Evolutionary conservation across 768 basidiomycete species (phyloP), one percentile per base, ranked within the genome.

Genomic region (Hypholoma sublateritium): DNA sequence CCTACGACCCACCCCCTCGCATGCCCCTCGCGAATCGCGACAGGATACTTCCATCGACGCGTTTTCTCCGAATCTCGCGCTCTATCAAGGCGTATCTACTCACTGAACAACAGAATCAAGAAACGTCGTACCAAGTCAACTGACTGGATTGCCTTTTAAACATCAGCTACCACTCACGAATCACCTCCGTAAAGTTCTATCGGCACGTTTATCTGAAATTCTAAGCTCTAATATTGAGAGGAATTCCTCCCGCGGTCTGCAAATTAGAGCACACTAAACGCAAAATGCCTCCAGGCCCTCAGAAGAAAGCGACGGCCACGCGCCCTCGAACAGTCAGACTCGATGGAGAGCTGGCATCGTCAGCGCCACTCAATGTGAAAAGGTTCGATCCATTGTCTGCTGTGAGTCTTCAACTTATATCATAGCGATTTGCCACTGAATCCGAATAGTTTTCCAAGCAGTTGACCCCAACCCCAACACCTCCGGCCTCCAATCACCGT

Each of bases 311-410:
- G 50, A 21, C 32, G 19, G 25, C 41, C 13, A 32, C 28, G 5
- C 51, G 51, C 28, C 43, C 42, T 19, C 60, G 57, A 41, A 67
- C 61, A 6, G 66, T 67, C 13, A 62, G 51, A 36, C 52, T 69
- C 11, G 59, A 60, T 48, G 54, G 56, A 35, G 59, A 58, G 3
- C 14, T 57, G 25, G 56, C 64, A 9, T 50, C 63, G 17, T 50
- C 62, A 13, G 51, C 60, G 11, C 45, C 60, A 37, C 17, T 44
- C n/a, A 59, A 61, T 22, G 42, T 55, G 50, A 69, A 63, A 28
- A 68, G 66, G 57, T 61, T 74, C 34, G 65, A 75, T 35, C 74
- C 74, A 16, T 58, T 75, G 22, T 72, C 71, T n/a, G 72, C 69
- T 32, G 72, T 75, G 54, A 58, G 71, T 64, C 5, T 13, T 17